Evolutionary conservation across 176 grass and related monocot genomes (phyloP), one percentile per base, ranked within the genome.

Genomic region (Lolium rigidum): DNA sequence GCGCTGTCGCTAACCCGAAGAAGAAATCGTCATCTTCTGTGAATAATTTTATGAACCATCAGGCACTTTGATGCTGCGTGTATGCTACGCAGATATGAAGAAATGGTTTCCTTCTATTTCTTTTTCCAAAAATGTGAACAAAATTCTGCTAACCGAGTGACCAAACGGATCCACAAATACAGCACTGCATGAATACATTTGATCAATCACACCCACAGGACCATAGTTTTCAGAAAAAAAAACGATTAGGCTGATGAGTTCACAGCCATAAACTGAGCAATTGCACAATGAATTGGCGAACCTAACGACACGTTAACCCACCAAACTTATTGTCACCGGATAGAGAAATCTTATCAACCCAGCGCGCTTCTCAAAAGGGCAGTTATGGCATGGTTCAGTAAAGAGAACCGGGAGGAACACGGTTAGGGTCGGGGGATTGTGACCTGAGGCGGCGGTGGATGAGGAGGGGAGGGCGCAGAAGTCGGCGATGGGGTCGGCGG

Each of bases 1-100:
- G 96, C 1, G 96, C 93, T 0, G 96, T 98, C 41, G 93, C 91
- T 64, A 98, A 82, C 70, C 96, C 93, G 43, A 98, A 98, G 90
- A 98, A 98, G 91, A 98, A 98, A 74, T 15, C n/a, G 7, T 47
- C 82, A 38, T 82, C 91, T n/a, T 95, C 90, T 84, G 79, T 41
- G 41, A 73, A 73, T 9, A 72, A 77, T 47, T n/a, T 15, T 12
- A 22, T 4, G 41, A 49, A 16, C 24, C 18, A 69, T 88, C 31
- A 91, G 61, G 72, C 18, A 26, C 26, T 51, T 75, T 17, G 7
- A 55, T 76, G 49, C 16, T 37, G 54, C 25, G 54, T 50, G 46
- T 74, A 51, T 74, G 13, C 13, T 9, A 74, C 26, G 26, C 26
- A 28, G 26, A 28, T 28, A 28, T 3, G 51, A 48, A 75, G 41